These are phyloP conservation scores for Phytophthora europaea DNA, from an alignment of 352 stramenopile genomes.

Conservation along the genomic window DNA sequence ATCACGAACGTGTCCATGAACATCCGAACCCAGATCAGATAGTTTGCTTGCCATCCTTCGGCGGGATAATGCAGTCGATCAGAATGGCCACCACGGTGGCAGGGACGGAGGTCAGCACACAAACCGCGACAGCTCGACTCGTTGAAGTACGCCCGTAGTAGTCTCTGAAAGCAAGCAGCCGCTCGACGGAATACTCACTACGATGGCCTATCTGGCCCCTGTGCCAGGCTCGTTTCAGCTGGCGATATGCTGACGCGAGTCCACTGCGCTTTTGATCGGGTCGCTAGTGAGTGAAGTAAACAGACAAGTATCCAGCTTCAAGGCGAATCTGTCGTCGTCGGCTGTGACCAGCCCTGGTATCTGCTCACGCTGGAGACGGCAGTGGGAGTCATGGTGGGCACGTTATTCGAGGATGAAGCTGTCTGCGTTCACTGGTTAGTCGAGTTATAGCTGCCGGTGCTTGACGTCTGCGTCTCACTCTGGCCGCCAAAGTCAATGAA, in stretches of 20 bases:
- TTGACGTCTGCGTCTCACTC: slow-evolving; percentile 18
- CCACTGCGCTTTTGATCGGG: neutral
- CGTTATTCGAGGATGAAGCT: slow-evolving; percentile 24
- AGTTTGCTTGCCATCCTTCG: slow-evolving; percentile 31
- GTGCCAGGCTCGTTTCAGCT: neutral
- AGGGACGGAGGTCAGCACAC: slow-evolving; percentile 12
- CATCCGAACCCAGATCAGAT: slow-evolving; percentile 29
- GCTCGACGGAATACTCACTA: slow-evolving; percentile 25
- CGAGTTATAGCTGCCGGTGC: slow-evolving; percentile 9
- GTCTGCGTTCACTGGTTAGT: slow-evolving; percentile 27
- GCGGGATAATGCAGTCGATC: slow-evolving; percentile 15
- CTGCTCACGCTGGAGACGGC: slow-evolving; percentile 7
- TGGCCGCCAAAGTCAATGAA: slow-evolving; percentile 23
- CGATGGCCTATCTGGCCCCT: slow-evolving; percentile 22
- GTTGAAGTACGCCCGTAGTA: slow-evolving; percentile 19
- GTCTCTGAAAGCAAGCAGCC: slow-evolving; percentile 19
- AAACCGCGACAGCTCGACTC: slow-evolving; percentile 10
- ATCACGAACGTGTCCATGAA: slow-evolving; percentile 19
- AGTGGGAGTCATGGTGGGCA: slow-evolving; percentile 11
- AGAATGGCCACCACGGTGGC: slow-evolving; percentile 7
- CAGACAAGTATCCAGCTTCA: neutral
- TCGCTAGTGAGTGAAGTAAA: too few species aligned
- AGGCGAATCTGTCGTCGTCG: neutral
- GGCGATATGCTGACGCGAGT: neutral
- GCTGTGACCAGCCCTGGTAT: slow-evolving; percentile 10